Evolutionary conservation across 495 filamentous ascomycete genomes (phyloP).

Genomic region (Xanthoparmelia taractica): DNA sequence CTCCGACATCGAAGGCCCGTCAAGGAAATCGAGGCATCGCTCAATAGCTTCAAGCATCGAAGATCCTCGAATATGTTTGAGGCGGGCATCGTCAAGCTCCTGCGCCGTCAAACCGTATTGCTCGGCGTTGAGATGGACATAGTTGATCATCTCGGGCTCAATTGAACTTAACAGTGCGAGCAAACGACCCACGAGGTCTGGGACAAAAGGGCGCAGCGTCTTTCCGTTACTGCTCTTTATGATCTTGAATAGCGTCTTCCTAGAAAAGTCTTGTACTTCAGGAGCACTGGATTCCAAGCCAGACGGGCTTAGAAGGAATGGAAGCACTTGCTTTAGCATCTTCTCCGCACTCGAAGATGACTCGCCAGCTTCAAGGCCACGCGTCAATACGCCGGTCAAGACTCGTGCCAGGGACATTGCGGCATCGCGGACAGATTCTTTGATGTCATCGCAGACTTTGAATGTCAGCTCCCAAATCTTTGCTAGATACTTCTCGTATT

Average conservation of each 20-base stretch:
- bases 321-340: conserved; percentile 76
- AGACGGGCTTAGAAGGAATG: conserved; percentile 82
- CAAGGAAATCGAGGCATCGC: conserved; percentile 76
- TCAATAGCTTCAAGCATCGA: conserved; percentile 93
- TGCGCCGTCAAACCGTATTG: conserved; percentile 80
- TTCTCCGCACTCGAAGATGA: conserved; percentile 60
- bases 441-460: conserved; percentile 84
- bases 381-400: conserved; percentile 72
- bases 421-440: conserved; percentile 74
- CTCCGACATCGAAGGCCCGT: conserved; percentile 63
- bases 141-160: conserved; percentile 81
- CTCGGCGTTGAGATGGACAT: conserved; percentile 79
- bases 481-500: conserved; percentile 74
- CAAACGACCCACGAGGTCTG: conserved; percentile 71
- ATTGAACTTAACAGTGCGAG: conserved; percentile 74
- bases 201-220: conserved; percentile 68
- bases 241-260: conserved; percentile 73
- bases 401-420: conserved; percentile 74
- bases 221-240: conserved; percentile 72
- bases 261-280: conserved; percentile 69
- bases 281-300: conserved; percentile 80
- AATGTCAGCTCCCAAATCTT: conserved; percentile 77
- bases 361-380: conserved; percentile 73
- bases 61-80: conserved; percentile 70
- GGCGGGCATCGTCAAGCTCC: conserved; percentile 73